Evolutionary conservation across 106 monocot species (phyloP), one percentile per base, ranked within the genome.

Genomic region (Dactylorhiza incarnata): DNA sequence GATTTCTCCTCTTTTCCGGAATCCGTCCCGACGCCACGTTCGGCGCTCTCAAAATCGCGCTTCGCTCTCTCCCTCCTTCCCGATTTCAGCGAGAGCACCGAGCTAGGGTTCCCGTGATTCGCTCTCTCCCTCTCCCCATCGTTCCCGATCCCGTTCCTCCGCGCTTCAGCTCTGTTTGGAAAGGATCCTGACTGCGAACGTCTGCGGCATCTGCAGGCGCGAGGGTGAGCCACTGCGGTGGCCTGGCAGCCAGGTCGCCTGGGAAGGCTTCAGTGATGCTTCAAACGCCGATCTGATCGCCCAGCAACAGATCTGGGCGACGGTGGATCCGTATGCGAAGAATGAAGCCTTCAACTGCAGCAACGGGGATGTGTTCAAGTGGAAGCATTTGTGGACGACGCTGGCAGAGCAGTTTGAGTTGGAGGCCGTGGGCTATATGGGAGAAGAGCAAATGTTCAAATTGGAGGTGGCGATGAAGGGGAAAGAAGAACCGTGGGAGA

Each of bases 251-350:
- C 10, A 52, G 23, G 61, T 24, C 5, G n/a, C 51, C 9, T 86
- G 85, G 85, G 79, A 86, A 37, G 82, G 76, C 6, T 84, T 76
- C 68, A 72, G 75, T 70, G 86, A 89, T 52, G 81, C 83, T 9
- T 89, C 86, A 11, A 81, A 86, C 12, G 85, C 86, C 37, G 85
- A 89, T 52, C 76, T 89, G 3, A 76, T 86, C 17, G 89, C 89
- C 12, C 83, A 89, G 81, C 89, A 89, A 14, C 83, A 86, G 23
- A 89, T 89, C 68, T 91, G 91, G 91, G 91, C 88, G 6, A 79
- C 87, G 8, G 87, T 91, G 2, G 87, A 89, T 49, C 89, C 85
- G 0, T 86, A 72, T 70, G 89, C 89, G n/a, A 86, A 85, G 80
- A 81, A 86, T 20, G 81, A 83, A 56, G 81, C 85, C 0, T 89